Base-by-base conservation (phyloP, 306 rosid species). In the Acacia crassicarpa region DNA sequence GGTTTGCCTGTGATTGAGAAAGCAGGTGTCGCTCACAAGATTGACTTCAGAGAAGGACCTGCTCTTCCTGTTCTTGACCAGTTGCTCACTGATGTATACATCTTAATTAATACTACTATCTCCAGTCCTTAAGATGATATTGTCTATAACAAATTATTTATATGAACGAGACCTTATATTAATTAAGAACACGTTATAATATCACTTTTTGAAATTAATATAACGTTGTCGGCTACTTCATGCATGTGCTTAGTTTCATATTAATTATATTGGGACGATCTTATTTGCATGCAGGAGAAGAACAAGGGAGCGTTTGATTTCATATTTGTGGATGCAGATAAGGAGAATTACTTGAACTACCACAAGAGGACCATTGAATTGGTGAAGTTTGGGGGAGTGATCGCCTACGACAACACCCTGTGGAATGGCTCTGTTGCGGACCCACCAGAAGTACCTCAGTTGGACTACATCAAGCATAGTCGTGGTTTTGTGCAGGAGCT, bases 391-490 rank as follows among this genome's bases (percentile, higher is more conserved):
- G 98, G 98, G 1, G 98, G 98, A 6, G 25, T 94, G 58, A 91
- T 94, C 80, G 98, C 94, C 17, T 94, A 94, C 85, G 97, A 94
- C 90, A 94, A 94, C 87, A 94, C 98, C 70, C 77, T 94, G 0
- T 94, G 98, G 98, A 88, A 87, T 27, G 98, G 98, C 0, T 92
- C 98, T 0, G 97, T 94, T 72, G 98, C 87, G 10, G 96, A 96
- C 0, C 97, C 97, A 0, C 85, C 97, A 0, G 97, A 94, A 63
- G 92, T 92, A 0, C 97, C 98, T 0, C 56, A 92, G 1, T 84
- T 92, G 67, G 89, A 92, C 82, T 92, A 94, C 80, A 94, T 94
- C 44, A 90, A 90, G 87, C 92, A 94, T 32, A 92, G 90, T 74
- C 81, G 93, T 33, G 97, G 89, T 76, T 94, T 91, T 25, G 97